Percentiles rank a stretch among this genome's conserved stretches.
Evolutionary conservation across 225 moss, liverwort and hornwort genomes (phyloP).

Genomic region (Pleurozium schreberi): DNA sequence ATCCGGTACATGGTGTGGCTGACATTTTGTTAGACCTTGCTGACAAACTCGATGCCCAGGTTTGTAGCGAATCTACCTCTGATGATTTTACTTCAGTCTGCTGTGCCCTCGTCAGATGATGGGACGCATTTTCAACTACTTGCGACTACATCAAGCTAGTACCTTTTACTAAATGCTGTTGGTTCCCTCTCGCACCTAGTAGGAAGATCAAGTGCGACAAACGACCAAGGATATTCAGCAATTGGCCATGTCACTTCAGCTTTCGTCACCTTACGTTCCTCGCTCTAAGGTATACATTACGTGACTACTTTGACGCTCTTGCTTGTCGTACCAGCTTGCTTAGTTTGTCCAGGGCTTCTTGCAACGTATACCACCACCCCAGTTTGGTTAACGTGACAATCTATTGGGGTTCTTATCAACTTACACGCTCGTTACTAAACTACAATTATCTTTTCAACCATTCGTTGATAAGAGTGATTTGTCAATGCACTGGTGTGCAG

Average conservation of each 20-base stretch:
- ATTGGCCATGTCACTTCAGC: constrained; percentile 49
- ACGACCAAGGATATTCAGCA: constrained; percentile 55
- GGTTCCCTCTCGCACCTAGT: neutral
- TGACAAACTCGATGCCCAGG: constrained; percentile 54
- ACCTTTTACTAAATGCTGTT: neutral
- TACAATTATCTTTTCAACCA: neutral
- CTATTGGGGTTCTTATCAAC: neutral
- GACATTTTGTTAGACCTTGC: constrained; percentile 38
- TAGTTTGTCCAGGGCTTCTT: neutral
- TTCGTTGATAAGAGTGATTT: neutral
- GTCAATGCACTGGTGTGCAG: constrained; percentile 15
- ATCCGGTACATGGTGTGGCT: constrained; percentile 30
- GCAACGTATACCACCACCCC: neutral
- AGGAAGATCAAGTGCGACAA: constrained; percentile 64
- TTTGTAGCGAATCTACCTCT: neutral
- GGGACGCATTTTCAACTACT: neutral
- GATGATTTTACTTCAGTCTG: neutral
- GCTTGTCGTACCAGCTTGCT: neutral
- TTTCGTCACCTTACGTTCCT: constrained; percentile 78
- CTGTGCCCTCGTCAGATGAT: neutral
- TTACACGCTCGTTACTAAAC: neutral
- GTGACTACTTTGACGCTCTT: neutral
- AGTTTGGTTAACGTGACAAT: neutral
- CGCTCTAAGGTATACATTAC: constrained; percentile 46
- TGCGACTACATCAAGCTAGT: neutral